A percentile compares a stretch with the other conserved stretches of the same genome.
Evolutionary conservation across 2,329 filamentous ascomycete species (phyloP).

Genomic region (Cyanodermella asteris): DNA sequence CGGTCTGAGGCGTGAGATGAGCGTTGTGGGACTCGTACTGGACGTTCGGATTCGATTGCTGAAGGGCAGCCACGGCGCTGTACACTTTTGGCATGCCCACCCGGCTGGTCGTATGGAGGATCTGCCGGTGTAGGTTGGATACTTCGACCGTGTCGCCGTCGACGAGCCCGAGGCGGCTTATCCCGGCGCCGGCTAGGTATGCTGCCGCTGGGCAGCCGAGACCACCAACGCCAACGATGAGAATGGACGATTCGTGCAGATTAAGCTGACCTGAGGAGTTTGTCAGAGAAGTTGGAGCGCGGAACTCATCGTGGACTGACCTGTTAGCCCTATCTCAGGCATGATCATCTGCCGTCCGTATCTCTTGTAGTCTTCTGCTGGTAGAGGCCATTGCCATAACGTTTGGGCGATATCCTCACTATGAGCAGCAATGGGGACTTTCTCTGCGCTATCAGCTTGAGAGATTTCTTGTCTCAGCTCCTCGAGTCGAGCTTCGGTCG

Average conservation of each 20-base stretch:
- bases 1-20: conserved; percentile 48
- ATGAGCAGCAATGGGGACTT: too few relatives aligned
- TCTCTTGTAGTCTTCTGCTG: conserved; percentile 52
- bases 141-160: conserved; percentile 75
- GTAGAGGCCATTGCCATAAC: conserved; percentile 47
- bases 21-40: conserved; percentile 39
- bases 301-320: conserved; percentile 19
- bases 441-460: background rate
- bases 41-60: conserved; percentile 46
- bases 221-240: conserved; percentile 73
- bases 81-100: conserved; percentile 63
- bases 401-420: too few relatives aligned
- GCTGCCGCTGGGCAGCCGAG: conserved; percentile 77
- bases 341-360: conserved; percentile 87
- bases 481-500: background rate
- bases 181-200: conserved; percentile 79
- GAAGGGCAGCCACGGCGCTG: conserved; percentile 43
- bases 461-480: background rate
- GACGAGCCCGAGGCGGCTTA: conserved; percentile 62
- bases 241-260: conserved; percentile 45
- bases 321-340: conserved; percentile 54
- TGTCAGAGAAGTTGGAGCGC: background rate
- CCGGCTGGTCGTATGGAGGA: conserved; percentile 50
- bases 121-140: conserved; percentile 83
- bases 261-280: conserved; percentile 44